These are phyloP conservation scores for Clitocybe nebularis DNA, from an alignment of 1,284 basidiomycete genomes.

Conservation along the genomic window DNA sequence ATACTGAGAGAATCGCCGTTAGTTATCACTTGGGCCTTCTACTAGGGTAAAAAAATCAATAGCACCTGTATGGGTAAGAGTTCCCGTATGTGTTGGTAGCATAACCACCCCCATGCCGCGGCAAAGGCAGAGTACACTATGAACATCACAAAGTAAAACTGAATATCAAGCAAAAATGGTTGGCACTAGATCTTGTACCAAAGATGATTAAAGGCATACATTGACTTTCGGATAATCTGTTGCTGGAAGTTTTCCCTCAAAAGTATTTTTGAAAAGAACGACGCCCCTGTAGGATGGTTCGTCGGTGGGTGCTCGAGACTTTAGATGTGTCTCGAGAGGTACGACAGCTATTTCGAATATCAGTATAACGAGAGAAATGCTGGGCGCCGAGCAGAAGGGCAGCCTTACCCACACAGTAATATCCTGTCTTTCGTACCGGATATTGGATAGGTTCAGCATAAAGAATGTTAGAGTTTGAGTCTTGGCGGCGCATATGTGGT, in stretches of 20 bases:
- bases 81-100: slow-evolving; percentile 79
- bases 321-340: slow-evolving; percentile 55
- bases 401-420: slow-evolving; percentile 87
- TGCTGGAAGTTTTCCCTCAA: slow-evolving; percentile 86
- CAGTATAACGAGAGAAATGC: slow-evolving; percentile 10
- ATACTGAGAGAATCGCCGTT: slow-evolving; percentile 49
- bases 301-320: slow-evolving; percentile 41
- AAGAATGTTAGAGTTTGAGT: slow-evolving; percentile 41
- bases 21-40: not conserved
- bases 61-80: slow-evolving; percentile 81
- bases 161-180: slow-evolving; percentile 1
- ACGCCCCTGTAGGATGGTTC: slow-evolving; percentile 76
- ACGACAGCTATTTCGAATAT: slow-evolving; percentile 62
- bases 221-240: slow-evolving; percentile 98
- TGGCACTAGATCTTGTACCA: slow-evolving; percentile 5
- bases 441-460: slow-evolving; percentile 74
- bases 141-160: slow-evolving; percentile 91
- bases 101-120: slow-evolving; percentile 79
- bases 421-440: slow-evolving; percentile 83
- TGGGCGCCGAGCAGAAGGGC: slow-evolving; percentile 2
- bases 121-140: slow-evolving; percentile 72
- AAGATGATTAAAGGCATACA: slow-evolving; percentile 43
- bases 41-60: too few relatives aligned
- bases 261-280: slow-evolving; percentile 86
- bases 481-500: slow-evolving; percentile 22